Evolutionary conservation across 495 filamentous ascomycete genomes (phyloP).

Genomic region (Amorphotheca resinae): DNA sequence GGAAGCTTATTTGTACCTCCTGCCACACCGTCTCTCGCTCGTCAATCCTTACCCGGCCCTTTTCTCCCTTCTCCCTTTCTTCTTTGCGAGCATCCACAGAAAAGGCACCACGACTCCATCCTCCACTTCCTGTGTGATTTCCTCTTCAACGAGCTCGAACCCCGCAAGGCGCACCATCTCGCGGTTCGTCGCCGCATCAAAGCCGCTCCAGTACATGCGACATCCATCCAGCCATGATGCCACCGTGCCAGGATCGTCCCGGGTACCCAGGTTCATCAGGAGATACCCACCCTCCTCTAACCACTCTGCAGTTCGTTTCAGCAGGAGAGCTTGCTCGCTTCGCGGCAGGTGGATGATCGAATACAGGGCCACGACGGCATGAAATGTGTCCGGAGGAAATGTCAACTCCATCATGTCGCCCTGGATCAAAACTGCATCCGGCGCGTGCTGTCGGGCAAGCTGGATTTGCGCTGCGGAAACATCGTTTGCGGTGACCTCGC

Average conservation of each 20-base stretch:
- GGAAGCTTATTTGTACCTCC: no score
- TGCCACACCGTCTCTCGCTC: no score
- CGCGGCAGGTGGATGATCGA: conserved; percentile 34
- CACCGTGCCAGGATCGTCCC: conserved; percentile 11
- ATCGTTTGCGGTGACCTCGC: conserved; percentile 28
- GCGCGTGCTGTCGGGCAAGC: conserved; percentile 20
- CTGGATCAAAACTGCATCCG: conserved; percentile 16
- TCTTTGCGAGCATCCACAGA: conserved; percentile 1
- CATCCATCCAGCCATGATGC: conserved; percentile 15
- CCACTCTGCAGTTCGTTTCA: conserved; percentile 27
- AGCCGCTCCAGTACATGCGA: conserved; percentile 34
- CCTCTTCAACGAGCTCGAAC: not conserved
- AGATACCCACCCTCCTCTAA: conserved; percentile 29
- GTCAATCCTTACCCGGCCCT: no score
- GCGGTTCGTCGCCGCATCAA: conserved; percentile 16
- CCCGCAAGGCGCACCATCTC: not conserved
- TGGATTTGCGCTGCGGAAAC: conserved; percentile 27
- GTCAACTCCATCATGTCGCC: conserved; percentile 31
- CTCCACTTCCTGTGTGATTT: not conserved
- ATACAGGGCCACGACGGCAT: conserved; percentile 32
- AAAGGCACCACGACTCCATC: not conserved
- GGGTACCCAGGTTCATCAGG: conserved; percentile 28
- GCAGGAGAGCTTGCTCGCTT: conserved; percentile 25
- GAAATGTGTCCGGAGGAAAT: conserved; percentile 22
- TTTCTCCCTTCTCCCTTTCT: no score